Evolutionary conservation across 1,284 basidiomycete genomes (phyloP), one percentile per base, ranked within the genome.

Genomic region (Cryptococcus jaspeensis): DNA sequence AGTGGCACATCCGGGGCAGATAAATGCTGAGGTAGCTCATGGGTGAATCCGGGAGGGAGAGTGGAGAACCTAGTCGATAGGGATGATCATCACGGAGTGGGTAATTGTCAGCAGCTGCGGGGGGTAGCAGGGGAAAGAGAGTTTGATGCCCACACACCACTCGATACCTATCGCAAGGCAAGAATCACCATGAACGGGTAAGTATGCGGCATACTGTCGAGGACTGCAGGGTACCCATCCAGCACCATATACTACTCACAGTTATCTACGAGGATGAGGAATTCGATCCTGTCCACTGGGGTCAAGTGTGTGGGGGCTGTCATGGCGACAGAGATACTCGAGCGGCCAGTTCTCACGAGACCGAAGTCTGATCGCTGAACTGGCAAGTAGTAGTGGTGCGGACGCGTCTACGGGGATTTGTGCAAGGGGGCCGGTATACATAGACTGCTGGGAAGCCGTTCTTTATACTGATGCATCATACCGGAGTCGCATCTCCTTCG

Each of bases 21-120:
- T 16, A 90, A 65, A 67, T 90, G 88, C 53, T 84, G 82, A 5
- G 79, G 80, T 32, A 88, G 53, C 72, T 92, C 90, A 64, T 87
- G 86, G 0, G 80, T 82, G 72, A 91, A 91, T 7, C 88, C 88
- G 0, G 85, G 83, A 12, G 90, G 89, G 16, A 52, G 50, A 13
- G 39, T 37, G 15, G 56, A 58, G 18, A 58, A 39, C 56, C 56
- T 58, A 40, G 25, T 5, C 13, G 36, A 18, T n/a, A 38, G 20
- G 11, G n/a, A 42, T 52, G 13, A 5, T 28, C 16, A 50, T 22
- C 16, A 39, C n/a, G 5, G 43, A 37, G 7, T 23, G 51, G 11
- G 20, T 13, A 20, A 40, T 23, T 15, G 28, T 4, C 28, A 32
- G 4, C 28, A 32, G 28, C 28, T 32, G 28, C 5, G 28, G 28